Percentiles rank a stretch among this genome's conserved stretches.
These are phyloP conservation scores for Leishmania major DNA, from an alignment of 208 protist species.

Conservation along the genomic window DNA sequence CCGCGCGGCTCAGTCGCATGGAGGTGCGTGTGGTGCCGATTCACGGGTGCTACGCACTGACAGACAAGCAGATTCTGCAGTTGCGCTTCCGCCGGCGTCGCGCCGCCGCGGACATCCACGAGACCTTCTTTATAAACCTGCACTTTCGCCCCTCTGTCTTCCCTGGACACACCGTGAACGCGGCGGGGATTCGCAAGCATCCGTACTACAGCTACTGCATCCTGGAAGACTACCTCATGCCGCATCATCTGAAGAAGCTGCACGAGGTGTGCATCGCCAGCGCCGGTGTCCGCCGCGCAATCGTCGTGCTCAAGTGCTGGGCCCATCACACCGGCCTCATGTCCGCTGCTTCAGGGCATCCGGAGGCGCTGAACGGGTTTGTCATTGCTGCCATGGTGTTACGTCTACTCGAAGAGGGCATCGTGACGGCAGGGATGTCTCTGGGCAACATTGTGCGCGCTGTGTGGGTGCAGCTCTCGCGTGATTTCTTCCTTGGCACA, in stretches of 20 bases:
- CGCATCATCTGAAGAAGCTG: conserved; percentile 68
- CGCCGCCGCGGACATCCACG: conserved; percentile 14
- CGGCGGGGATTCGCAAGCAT: conserved; percentile 65
- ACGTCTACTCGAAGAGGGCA: conserved; percentile 69
- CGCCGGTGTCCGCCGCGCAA: conserved; percentile 56
- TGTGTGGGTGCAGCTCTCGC: conserved; percentile 76
- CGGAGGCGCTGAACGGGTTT: conserved; percentile 82
- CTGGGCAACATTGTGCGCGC: conserved; percentile 78
- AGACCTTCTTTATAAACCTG: conserved; percentile 73
- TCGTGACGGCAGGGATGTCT: conserved; percentile 69
- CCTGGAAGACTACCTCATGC: conserved; percentile 83
- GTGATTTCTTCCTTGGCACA: conserved; percentile 45
- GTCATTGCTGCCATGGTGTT: conserved; percentile 71
- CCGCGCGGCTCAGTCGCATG: conserved; percentile 45
- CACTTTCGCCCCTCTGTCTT: conserved; percentile 65
- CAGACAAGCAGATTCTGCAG: conserved; percentile 63
- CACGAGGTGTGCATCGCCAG: conserved; percentile 71
- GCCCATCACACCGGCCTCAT: conserved; percentile 80
- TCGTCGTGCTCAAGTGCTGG: conserved; percentile 89
- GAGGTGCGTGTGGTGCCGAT: conserved; percentile 56
- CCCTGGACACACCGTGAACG: conserved; percentile 55
- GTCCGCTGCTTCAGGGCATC: conserved; percentile 59
- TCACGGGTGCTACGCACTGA: conserved; percentile 58
- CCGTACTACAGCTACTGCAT: conserved; percentile 82
- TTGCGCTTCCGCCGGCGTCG: conserved; percentile 56